phyloP scores from a whole-genome alignment of 2,329 filamentous ascomycete genomes.

The Trichoderma sp. region DNA sequence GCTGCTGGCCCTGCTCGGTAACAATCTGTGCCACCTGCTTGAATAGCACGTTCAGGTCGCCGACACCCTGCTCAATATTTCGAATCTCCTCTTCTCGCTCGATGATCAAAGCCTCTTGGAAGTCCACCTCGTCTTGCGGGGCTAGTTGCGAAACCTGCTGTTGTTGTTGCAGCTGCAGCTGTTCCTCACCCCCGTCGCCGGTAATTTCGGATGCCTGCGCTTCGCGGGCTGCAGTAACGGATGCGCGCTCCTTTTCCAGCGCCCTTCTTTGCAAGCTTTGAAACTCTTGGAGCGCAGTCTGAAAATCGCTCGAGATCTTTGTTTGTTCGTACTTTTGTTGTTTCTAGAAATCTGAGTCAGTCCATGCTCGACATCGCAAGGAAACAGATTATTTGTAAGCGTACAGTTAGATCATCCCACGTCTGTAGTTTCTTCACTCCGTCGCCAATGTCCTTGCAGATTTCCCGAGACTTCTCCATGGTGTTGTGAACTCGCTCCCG shows the following conservation, averaged over 20 bases:
- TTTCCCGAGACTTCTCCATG: conserved; percentile 81
- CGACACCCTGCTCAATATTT: conserved; percentile 95
- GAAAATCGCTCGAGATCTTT: conserved; percentile 92
- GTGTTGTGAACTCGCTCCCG: conserved; percentile 87
- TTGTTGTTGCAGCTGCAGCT: conserved; percentile 63
- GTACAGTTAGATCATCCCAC: conserved; percentile 82
- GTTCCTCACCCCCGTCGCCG: conserved; percentile 42
- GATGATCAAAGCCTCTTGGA: conserved; percentile 92
- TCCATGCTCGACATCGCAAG: neutral
- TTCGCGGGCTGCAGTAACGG: conserved; percentile 78
- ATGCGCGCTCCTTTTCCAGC: conserved; percentile 89
- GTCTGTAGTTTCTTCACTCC: conserved; percentile 89
- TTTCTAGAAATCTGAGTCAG: conserved; percentile 58
- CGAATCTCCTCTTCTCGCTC: conserved; percentile 97
- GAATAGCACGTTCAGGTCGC: conserved; percentile 95
- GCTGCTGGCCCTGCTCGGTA: conserved; percentile 84
- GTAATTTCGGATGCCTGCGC: conserved; percentile 68
- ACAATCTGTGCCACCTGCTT: conserved; percentile 98
- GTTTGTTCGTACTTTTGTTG: conserved; percentile 96
- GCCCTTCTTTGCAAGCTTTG: conserved; percentile 88
- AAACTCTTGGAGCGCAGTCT: conserved; percentile 85
- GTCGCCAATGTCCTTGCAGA: conserved; percentile 91
- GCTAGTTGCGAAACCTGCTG: conserved; percentile 80
- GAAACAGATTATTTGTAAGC: conserved; percentile 35
- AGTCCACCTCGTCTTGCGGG: conserved; percentile 93